A percentile compares a stretch with the other conserved stretches of the same genome.
These are phyloP conservation scores for Scenedesmus sp. DNA, from an alignment of 163 green algal species.

Conservation along the genomic window DNA sequence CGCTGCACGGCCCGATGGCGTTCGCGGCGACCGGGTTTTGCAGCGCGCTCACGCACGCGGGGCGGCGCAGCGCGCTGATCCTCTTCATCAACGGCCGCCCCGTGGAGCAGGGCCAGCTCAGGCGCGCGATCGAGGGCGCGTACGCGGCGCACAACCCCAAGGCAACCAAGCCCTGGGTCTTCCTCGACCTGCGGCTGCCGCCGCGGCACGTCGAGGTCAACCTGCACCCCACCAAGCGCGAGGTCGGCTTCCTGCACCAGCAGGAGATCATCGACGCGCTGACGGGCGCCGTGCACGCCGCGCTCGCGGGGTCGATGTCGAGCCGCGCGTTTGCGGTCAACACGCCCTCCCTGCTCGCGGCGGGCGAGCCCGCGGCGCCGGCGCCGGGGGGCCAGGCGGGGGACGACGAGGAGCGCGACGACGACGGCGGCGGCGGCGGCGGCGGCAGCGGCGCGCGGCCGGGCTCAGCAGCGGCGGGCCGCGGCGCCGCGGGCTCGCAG, in stretches of 20 bases:
- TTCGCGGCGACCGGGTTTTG: slow-evolving; percentile 35
- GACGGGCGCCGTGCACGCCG: slow-evolving; percentile 69
- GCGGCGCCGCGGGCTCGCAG: neutral
- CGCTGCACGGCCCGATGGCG: slow-evolving; percentile 41
- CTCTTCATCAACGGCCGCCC: slow-evolving; percentile 97
- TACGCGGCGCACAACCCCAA: slow-evolving; percentile 45
- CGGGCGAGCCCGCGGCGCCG: neutral
- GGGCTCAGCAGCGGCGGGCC: neutral
- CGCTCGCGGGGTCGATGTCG: slow-evolving; percentile 74
- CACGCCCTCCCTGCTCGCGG: neutral
- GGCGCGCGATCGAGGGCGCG: slow-evolving; percentile 60
- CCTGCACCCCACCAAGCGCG: slow-evolving; percentile 97
- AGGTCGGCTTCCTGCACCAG: slow-evolving; percentile 95
- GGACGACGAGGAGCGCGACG: neutral
- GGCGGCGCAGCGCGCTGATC: slow-evolving; percentile 67
- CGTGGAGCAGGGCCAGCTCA: slow-evolving; percentile 89
- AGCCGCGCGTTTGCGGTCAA: slow-evolving; percentile 70
- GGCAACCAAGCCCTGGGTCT: slow-evolving; percentile 82
- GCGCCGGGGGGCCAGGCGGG: slow-evolving; percentile 16
- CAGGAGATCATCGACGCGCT: slow-evolving; percentile 87
- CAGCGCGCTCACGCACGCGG: slow-evolving; percentile 46
- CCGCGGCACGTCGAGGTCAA: slow-evolving; percentile 96
- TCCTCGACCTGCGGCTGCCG: slow-evolving; percentile 86
- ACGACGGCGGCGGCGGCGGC: neutral
- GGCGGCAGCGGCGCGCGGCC: neutral